Evolutionary conservation across 179 eudicot genomes (phyloP), one percentile per base, ranked within the genome.

Genomic region (Silene vulgaris): DNA sequence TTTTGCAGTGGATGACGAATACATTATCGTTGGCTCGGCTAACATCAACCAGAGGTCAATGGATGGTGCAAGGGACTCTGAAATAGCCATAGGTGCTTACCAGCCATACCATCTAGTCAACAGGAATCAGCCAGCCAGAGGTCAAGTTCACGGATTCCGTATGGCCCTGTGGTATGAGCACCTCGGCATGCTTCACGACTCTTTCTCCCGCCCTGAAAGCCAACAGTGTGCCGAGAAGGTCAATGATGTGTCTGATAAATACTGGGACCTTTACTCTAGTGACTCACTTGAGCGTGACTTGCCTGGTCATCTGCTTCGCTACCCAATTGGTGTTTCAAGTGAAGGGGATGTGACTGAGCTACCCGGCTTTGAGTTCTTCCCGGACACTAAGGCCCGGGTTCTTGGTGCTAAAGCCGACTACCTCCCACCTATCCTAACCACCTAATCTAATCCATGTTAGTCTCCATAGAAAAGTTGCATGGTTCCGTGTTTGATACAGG

Each of bases 151-250:
- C 8, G 90, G 90, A 21, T 88, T 88, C 79, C 74, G 90, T 0
- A 86, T 86, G 87, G 75, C 90, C 2, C 82, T 88, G 32, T 88
- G 90, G 90, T 86, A 86, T 19, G 90, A 88, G 70, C 90, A 88
- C 77, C 86, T 86, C 60, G 87, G 86, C 37, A 82, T 84, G 87
- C 80, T 86, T 13, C 83, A 86, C 72, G 83, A 84, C 17, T 21
- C 82, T 3, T 88, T 88, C 75, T 45, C 66, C 5, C 79, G 76
- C 45, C 89, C 90, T 26, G 80, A 84, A 45, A 84, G 79, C 65
- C 66, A 68, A 2, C 74, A 88, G 48, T 88, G 90, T 21, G 81
- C 79, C 11, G 78, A 76, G 69, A 88, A 88, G 81, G 86, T 86
- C 43, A 88, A 88, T 43, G 75, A 65, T 21, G 76, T 77, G 0